phyloP scores from a whole-genome alignment of 2,329 filamentous ascomycete species.

The Hypoxylon sp. region DNA sequence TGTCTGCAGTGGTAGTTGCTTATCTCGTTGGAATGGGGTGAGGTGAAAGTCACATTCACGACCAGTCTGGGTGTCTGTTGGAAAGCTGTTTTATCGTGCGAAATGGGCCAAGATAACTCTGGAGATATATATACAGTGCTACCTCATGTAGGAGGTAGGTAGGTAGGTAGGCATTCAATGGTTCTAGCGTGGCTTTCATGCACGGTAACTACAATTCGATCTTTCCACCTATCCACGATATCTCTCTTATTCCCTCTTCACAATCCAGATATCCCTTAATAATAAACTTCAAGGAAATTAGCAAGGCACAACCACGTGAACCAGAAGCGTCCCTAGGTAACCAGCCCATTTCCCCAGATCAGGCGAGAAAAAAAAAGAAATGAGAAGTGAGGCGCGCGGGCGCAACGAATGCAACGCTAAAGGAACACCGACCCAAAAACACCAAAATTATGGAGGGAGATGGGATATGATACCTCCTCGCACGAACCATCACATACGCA shows the following conservation, averaged over 20 bases:
- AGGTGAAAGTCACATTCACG: not conserved
- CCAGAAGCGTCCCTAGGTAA: not conserved
- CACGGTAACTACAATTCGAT: not conserved
- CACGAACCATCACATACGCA: not conserved
- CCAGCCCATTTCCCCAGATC: slow-evolving; percentile 3
- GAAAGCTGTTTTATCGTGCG: slow-evolving; percentile 1
- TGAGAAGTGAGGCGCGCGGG: slow-evolving; percentile 14
- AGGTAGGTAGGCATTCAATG: not conserved
- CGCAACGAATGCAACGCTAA: slow-evolving; percentile 15
- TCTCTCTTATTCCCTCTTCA: not conserved
- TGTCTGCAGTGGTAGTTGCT: not conserved
- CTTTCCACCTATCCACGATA: not conserved
- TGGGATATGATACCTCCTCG: not conserved
- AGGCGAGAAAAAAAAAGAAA: not conserved
- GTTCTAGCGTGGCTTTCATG: not conserved
- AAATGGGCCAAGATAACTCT: not conserved
- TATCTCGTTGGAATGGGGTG: not conserved
- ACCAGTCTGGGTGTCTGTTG: not conserved
- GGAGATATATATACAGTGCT: slow-evolving; percentile 1
- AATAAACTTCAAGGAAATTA: not conserved
- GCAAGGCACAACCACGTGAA: slow-evolving; percentile 5
- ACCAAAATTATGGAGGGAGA: not conserved
- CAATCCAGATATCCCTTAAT: not conserved
- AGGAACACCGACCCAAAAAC: slow-evolving; percentile 18
- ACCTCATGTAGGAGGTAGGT: not conserved